Evolutionary conservation across 805 yeast species (phyloP), one percentile per base, ranked within the genome.

Genomic region (Limtongia smithiae): DNA sequence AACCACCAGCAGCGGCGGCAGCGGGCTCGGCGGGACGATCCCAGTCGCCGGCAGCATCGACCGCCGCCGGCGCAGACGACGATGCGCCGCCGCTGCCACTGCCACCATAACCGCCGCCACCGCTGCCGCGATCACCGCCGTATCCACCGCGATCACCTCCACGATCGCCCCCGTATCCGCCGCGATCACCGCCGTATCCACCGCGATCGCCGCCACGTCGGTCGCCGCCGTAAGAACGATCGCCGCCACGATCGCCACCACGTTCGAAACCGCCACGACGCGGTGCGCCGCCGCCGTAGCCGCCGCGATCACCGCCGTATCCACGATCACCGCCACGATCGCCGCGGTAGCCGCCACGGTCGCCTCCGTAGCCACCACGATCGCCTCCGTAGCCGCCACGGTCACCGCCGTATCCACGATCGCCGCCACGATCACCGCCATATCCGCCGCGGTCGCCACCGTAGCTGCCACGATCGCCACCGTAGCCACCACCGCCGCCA

Each of bases 401-500:
- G 34, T 41, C 51, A 41, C 35, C 52, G 30, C 40, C 44, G 15
- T 51, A 55, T 40, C 57, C 62, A 31, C 52, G 41, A 37, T 55
- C 48, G 44, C 41, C 48, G 12, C 51, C 54, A 20, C 46, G 38
- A n/a, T 40, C 46, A 37, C 55, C 37, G 21, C 41, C 36, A 25
- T 27, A 18, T n/a, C 47, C 54, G n/a, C 50, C 37, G 37, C 41
- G 50, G 6, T 50, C 15, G 44, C 31, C 44, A 24, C 38, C 35
- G 15, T 46, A 15, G 45, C 44, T 27, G 14, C 24, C 43, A 20
- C 41, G 22, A 27, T 33, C 18, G 54, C 60, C 70, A 40, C 75
- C 72, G 54, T 76, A 82, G 69, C 71, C 79, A 58, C 70, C 68
- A 57, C 69, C 64, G 50, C 74, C 75, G 44, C 71, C 60, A 58